Percentiles rank a stretch among this genome's conserved stretches.
These are phyloP conservation scores for Diutina neorugosa DNA, from an alignment of 1,139 yeast genomes.

Conservation along the genomic window DNA sequence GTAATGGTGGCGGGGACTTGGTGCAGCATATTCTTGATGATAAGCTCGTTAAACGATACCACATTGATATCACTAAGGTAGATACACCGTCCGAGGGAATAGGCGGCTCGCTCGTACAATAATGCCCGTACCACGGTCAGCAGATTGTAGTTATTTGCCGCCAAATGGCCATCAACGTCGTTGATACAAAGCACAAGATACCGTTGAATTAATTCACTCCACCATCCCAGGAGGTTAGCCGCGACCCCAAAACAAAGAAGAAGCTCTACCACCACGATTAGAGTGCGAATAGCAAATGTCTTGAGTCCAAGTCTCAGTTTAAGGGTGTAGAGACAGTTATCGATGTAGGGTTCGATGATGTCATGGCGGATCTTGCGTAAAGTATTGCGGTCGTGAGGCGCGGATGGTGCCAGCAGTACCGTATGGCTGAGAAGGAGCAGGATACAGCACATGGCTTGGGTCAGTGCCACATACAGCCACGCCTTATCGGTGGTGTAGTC, in stretches of 20 bases:
- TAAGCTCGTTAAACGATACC: conserved; percentile 5
- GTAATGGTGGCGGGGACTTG: conserved; percentile 9
- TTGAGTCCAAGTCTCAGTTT: conserved; percentile 52
- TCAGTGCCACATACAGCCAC: conserved; percentile 72
- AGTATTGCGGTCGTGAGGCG: conserved; percentile 31
- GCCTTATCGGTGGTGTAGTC: conserved; percentile 74
- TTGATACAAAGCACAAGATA: conserved; percentile 29
- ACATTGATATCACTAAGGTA: conserved; percentile 11
- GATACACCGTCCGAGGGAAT: conserved; percentile 20
- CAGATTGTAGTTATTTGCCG: conserved; percentile 17
- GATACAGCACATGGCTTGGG: conserved; percentile 78
- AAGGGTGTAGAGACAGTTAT: conserved; percentile 41
- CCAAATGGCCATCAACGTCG: conserved; percentile 25
- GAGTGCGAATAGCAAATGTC: conserved; percentile 42
- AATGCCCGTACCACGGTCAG: conserved; percentile 32
- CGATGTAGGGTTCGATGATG: conserved; percentile 53
- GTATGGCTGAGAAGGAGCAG: conserved; percentile 62
- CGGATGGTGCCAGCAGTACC: conserved; percentile 12
- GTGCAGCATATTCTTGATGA: conserved; percentile 8
- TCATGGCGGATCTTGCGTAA: conserved; percentile 50
- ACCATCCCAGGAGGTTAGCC: conserved; percentile 33
- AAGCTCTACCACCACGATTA: conserved; percentile 35
- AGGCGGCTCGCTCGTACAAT: conserved; percentile 29
- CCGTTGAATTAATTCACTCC: conserved; percentile 35
- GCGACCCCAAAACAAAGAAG: conserved; percentile 35